phyloP scores from a whole-genome alignment of 1,284 basidiomycete genomes.

The Gymnopus androsaceus region DNA sequence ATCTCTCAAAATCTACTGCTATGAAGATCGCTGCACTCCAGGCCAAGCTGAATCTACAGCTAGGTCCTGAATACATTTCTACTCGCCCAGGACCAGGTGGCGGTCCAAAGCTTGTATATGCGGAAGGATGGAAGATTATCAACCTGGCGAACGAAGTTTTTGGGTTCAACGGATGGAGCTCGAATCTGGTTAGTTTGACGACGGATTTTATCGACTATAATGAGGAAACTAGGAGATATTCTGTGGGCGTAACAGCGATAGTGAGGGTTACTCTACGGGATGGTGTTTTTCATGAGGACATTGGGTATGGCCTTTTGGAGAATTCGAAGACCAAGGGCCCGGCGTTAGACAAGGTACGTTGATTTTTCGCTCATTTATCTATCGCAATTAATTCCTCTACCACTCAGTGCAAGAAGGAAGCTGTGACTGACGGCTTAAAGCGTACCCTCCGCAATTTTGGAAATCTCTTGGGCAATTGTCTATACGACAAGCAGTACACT shows the following conservation, averaged over 20 bases:
- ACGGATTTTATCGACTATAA: slow-evolving; percentile 76
- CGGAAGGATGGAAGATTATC: slow-evolving; percentile 97
- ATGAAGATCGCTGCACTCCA: slow-evolving; percentile 75
- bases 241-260: slow-evolving; percentile 82
- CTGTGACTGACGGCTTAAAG: slow-evolving; percentile 93
- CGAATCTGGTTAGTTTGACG: slow-evolving; percentile 76
- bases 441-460: slow-evolving; percentile 91
- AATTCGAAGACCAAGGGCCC: slow-evolving; percentile 84
- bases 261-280: slow-evolving; percentile 87
- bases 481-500: slow-evolving; percentile 91
- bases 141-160: slow-evolving; percentile 98
- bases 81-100: slow-evolving; percentile 89
- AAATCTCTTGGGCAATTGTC: slow-evolving; percentile 91
- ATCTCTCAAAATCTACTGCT: slow-evolving; percentile 57
- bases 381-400: neutral
- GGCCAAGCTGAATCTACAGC: slow-evolving; percentile 80
- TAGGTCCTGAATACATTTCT: slow-evolving; percentile 93
- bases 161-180: slow-evolving; percentile 98
- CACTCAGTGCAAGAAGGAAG: slow-evolving; percentile 92
- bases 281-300: slow-evolving; percentile 90
- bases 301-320: slow-evolving; percentile 88
- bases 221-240: slow-evolving; percentile 68
- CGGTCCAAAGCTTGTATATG: slow-evolving; percentile 87
- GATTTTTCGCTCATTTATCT: slow-evolving; percentile 2
- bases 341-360: slow-evolving; percentile 87